Percentiles rank a stretch among this genome's conserved stretches.
Evolutionary conservation across 495 filamentous ascomycete genomes (phyloP).

Genomic region (Tricharina praecox): DNA sequence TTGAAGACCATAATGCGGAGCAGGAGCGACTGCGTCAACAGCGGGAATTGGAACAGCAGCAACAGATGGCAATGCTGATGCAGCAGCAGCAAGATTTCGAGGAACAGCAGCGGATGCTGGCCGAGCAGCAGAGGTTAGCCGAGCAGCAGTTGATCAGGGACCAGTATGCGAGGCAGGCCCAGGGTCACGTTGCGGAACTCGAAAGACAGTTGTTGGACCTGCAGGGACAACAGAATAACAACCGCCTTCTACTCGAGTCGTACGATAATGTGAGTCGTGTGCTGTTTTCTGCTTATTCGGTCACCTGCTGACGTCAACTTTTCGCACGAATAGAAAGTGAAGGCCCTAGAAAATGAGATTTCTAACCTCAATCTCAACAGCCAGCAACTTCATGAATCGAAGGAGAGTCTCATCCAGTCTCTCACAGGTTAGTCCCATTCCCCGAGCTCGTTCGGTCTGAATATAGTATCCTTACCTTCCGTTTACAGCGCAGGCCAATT

Average conservation of each 20-base stretch:
- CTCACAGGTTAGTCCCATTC: constrained; percentile 41
- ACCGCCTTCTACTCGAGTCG: constrained; percentile 90
- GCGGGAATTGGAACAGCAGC: constrained; percentile 49
- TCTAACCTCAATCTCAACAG: constrained; percentile 63
- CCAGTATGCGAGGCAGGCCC: constrained; percentile 77
- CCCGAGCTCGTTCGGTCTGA: not conserved
- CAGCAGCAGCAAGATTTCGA: constrained; percentile 84
- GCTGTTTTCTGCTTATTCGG: too few relatives aligned
- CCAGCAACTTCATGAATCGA: constrained; percentile 67
- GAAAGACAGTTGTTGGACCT: constrained; percentile 91
- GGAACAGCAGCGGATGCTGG: constrained; percentile 74
- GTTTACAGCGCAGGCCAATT: constrained; percentile 40
- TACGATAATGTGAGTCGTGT: constrained; percentile 45
- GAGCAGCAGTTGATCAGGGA: constrained; percentile 78
- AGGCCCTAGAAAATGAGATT: constrained; percentile 79
- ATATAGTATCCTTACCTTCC: constrained; percentile 9
- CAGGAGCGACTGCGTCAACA: constrained; percentile 74
- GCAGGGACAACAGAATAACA: constrained; percentile 85
- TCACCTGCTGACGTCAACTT: not conserved
- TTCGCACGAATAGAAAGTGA: constrained; percentile 45
- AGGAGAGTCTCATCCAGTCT: constrained; percentile 83
- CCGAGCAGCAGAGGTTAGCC: constrained; percentile 75
- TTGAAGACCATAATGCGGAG: constrained; percentile 82
- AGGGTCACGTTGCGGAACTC: constrained; percentile 81
- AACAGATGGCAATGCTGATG: constrained; percentile 44